Conservation (phyloP, 306 rosid species). For the Coriaria nepalensis region DNA sequence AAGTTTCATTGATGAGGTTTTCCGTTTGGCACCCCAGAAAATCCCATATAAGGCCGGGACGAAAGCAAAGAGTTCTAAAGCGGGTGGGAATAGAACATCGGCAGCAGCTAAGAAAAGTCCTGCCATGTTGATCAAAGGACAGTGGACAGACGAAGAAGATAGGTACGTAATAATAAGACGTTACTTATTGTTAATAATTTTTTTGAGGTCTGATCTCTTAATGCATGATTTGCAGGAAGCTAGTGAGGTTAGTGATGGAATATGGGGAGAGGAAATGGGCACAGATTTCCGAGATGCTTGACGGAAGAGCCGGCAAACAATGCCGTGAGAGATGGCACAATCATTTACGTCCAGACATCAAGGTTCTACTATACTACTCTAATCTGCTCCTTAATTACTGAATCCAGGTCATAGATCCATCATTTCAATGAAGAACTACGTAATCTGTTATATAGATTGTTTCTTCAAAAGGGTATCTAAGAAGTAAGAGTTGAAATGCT, state of each 20-base stretch:
- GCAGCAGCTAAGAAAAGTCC: conserved; percentile 23
- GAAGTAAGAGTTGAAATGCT: no score
- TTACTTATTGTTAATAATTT: background rate
- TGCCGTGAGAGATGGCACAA: conserved; percentile 96
- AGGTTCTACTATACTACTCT: conserved; percentile 25
- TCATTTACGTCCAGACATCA: conserved; percentile 87
- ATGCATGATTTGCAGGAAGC: conserved; percentile 25
- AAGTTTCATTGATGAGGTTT: conserved; percentile 11
- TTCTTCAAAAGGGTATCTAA: no score
- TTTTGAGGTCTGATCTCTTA: background rate
- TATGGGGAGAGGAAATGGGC: conserved; percentile 82
- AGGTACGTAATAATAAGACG: conserved; percentile 24
- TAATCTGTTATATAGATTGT: no score
- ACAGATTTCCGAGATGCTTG: conserved; percentile 59
- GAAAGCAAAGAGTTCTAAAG: conserved; percentile 14
- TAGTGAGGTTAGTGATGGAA: conserved; percentile 60
- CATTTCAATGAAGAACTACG: no score
- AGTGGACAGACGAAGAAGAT: conserved; percentile 86
- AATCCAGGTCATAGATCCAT: background rate
- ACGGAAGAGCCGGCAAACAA: conserved; percentile 82
- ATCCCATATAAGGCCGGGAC: background rate
- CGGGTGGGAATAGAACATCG: conserved; percentile 7
- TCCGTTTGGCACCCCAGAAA: background rate
- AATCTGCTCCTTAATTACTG: background rate
- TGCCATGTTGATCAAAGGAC: conserved; percentile 55